Evolutionary conservation across 768 basidiomycete species (phyloP).

Genomic region (Lactifluus hygrophoroides): DNA sequence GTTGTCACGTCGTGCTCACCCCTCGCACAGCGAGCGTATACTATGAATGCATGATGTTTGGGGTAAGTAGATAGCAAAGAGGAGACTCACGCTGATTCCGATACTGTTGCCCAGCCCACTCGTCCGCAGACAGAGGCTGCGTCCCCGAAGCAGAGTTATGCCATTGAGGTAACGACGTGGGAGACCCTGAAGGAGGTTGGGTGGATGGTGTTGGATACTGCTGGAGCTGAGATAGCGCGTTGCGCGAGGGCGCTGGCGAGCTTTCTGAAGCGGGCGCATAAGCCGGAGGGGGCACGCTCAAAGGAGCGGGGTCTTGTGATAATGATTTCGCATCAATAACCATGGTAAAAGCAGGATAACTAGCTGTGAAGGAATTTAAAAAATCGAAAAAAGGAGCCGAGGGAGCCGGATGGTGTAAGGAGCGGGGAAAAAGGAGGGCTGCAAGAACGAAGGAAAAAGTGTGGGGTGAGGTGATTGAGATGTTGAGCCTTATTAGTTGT

Average conservation of each 20-base stretch:
- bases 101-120: conserved; percentile 18
- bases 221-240: neutral
- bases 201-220: conserved; percentile 6
- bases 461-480: neutral
- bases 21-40: conserved; percentile 25
- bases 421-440: neutral
- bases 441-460: neutral
- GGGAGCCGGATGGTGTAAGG: neutral
- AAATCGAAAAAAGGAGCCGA: neutral
- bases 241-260: neutral
- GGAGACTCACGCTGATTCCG: conserved; percentile 17
- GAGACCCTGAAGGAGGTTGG: neutral
- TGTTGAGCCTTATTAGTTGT: neutral
- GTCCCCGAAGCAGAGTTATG: neutral
- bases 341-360: neutral
- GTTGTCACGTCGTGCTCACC: conserved; percentile 26
- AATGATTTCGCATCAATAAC: conserved; percentile 17
- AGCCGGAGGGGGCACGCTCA: conserved; percentile 9
- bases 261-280: neutral
- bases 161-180: neutral
- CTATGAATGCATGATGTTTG: conserved; percentile 1
- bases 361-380: no score
- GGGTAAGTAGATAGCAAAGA: neutral
- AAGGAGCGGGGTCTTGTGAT: neutral
- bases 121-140: neutral